A percentile compares a stretch with the other conserved stretches of the same genome.
Evolutionary conservation across 1,284 basidiomycete species (phyloP).

Genomic region (Chiua sp.): DNA sequence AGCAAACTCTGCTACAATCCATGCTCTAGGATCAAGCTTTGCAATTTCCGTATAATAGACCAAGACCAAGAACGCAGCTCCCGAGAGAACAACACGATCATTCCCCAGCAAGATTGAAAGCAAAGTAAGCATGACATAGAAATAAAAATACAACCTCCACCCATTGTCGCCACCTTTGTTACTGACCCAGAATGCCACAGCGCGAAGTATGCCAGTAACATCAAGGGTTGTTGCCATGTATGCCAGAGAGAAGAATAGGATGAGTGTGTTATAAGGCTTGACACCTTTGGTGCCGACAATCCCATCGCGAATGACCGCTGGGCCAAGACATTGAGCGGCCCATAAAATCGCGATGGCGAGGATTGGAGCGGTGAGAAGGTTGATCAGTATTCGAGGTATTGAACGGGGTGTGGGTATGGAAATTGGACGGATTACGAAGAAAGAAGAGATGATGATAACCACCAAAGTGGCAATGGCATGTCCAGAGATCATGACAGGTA

Average conservation of each 20-base stretch:
- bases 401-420: conserved; percentile 52
- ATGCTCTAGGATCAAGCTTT: conserved; percentile 51
- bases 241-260: conserved; percentile 90
- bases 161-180: conserved; percentile 77
- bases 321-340: conserved; percentile 74
- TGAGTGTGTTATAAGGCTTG: conserved; percentile 92
- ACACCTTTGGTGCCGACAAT: conserved; percentile 78
- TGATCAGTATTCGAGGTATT: conserved; percentile 53
- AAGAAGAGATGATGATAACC: conserved; percentile 76
- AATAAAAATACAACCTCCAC: conserved; percentile 73
- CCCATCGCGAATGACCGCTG: conserved; percentile 68
- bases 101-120: conserved; percentile 89
- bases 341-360: conserved; percentile 82
- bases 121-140: conserved; percentile 82
- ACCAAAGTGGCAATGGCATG: conserved; percentile 69
- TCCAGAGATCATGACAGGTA: conserved; percentile 50
- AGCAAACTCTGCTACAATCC: conserved; percentile 62
- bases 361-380: conserved; percentile 79
- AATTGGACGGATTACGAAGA: conserved; percentile 72
- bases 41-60: conserved; percentile 84
- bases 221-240: conserved; percentile 96
- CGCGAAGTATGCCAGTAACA: conserved; percentile 86
- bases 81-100: conserved; percentile 86
- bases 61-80: conserved; percentile 88
- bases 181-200: conserved; percentile 88